phyloP scores from a whole-genome alignment of 108 stramenopile genomes.

The Cyclotella baltica region DNA sequence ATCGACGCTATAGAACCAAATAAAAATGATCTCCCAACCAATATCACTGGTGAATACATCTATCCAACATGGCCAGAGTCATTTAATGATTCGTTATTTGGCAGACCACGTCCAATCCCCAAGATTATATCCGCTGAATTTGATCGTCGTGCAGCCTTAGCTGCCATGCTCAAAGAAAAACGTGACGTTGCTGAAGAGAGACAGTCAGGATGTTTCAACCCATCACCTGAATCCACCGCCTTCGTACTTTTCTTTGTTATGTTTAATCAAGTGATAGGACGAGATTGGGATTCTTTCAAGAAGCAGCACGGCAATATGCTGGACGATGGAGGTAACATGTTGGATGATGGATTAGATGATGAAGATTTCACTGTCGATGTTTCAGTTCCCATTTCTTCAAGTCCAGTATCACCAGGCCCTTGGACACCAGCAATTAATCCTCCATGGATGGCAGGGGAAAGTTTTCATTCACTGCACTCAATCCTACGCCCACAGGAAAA shows the following conservation, averaged over 20 bases:
- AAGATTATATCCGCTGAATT: conserved; percentile 87
- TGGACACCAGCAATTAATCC: conserved; percentile 57
- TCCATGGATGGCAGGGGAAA: conserved; percentile 53
- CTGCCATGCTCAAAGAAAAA: conserved; percentile 58
- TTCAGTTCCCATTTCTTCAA: not conserved
- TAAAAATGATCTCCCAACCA: conserved; percentile 37
- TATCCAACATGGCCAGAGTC: conserved; percentile 84
- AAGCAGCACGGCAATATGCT: conserved; percentile 28
- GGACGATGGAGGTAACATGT: conserved; percentile 23
- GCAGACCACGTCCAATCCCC: conserved; percentile 80
- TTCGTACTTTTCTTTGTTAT: conserved; percentile 85
- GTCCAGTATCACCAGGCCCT: conserved; percentile 16
- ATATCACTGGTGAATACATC: conserved; percentile 51
- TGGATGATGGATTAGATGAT: no score
- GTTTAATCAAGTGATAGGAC: conserved; percentile 77
- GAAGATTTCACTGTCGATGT: conserved; percentile 3
- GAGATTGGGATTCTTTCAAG: conserved; percentile 52
- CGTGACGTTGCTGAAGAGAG: conserved; percentile 32
- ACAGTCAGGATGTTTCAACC: conserved; percentile 57
- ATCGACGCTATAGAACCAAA: conserved; percentile 78
- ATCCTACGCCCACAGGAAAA: conserved; percentile 35
- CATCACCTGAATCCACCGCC: conserved; percentile 68
- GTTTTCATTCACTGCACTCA: conserved; percentile 39
- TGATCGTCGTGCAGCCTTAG: conserved; percentile 76
- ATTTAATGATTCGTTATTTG: conserved; percentile 66